phyloP scores from a whole-genome alignment of 2,329 filamentous ascomycete genomes.

The Fusarium sp. region DNA sequence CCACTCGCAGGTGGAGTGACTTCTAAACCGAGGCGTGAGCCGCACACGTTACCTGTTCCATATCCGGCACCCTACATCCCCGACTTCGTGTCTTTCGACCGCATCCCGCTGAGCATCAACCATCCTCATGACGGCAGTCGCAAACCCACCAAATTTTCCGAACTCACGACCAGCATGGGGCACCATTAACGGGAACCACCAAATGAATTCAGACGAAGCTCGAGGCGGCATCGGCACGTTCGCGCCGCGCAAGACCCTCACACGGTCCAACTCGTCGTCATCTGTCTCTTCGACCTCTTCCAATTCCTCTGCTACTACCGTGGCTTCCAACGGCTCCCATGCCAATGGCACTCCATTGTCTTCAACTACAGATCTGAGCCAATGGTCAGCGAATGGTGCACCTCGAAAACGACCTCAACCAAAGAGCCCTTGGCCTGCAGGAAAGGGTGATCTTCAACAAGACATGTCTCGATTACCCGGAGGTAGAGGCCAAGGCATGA shows the following conservation, averaged over 20 bases:
- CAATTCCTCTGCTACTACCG: constrained; percentile 69
- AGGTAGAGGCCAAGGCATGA: constrained; percentile 58
- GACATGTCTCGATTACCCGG: constrained; percentile 61
- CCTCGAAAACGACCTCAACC: constrained; percentile 63
- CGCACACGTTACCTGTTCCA: constrained; percentile 38
- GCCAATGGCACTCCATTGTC: constrained; percentile 68
- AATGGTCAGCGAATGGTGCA: constrained; percentile 61
- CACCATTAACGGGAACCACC: constrained; percentile 67
- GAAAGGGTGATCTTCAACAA: constrained; percentile 59
- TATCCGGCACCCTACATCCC: constrained; percentile 31
- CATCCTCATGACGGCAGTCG: constrained; percentile 74
- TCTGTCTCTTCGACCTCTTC: constrained; percentile 87
- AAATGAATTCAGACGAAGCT: constrained; percentile 85
- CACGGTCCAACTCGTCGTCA: constrained; percentile 90
- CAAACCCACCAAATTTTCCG: constrained; percentile 71
- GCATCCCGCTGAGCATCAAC: constrained; percentile 33
- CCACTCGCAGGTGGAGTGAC: constrained; percentile 37
- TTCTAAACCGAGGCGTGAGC: constrained; percentile 35
- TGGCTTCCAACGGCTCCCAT: constrained; percentile 69
- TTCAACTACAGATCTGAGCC: constrained; percentile 59
- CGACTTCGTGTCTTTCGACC: constrained; percentile 39
- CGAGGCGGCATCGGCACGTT: constrained; percentile 76
- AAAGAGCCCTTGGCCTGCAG: constrained; percentile 62
- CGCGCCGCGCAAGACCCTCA: constrained; percentile 86
- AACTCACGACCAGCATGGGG: constrained; percentile 74